These are phyloP conservation scores for Phytophthora podocarpi DNA, from an alignment of 352 stramenopile genomes.

Conservation along the genomic window DNA sequence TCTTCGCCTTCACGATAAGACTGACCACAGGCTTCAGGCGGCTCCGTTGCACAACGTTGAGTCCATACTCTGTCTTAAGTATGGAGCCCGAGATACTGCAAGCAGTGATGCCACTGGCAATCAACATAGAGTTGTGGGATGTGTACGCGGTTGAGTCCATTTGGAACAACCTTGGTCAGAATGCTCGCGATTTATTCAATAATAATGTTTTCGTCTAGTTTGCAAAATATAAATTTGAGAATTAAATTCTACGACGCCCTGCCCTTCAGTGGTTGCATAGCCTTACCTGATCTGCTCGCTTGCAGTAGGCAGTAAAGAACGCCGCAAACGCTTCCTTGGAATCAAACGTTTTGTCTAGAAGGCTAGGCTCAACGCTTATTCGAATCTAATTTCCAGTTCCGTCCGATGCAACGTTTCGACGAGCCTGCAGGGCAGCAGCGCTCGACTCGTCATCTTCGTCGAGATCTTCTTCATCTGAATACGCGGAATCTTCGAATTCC, in stretches of 20 bases:
- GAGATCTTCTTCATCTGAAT: no score
- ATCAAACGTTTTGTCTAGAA: no score
- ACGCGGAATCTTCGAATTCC: no score
- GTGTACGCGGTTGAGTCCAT: neutral
- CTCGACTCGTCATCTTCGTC: no score
- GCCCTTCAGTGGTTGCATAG: no score
- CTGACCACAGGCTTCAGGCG: constrained; percentile 1
- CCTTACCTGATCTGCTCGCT: no score
- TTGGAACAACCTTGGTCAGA: neutral
- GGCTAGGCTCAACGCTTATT: no score
- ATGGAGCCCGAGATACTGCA: neutral
- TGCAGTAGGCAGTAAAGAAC: no score
- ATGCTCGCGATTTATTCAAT: neutral
- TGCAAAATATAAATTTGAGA: neutral
- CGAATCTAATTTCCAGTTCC: no score
- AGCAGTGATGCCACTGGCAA: neutral
- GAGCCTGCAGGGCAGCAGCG: no score
- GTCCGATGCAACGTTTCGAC: no score
- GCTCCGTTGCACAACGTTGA: neutral
- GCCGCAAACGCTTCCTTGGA: no score
- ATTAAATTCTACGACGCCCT: neutral
- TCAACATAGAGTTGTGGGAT: neutral
- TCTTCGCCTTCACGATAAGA: constrained; percentile 1
- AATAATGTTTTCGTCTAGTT: neutral
- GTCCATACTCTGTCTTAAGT: neutral